Evolutionary conservation across 1,139 yeast species (phyloP).

Genomic region (Geotrichum fermentans): DNA sequence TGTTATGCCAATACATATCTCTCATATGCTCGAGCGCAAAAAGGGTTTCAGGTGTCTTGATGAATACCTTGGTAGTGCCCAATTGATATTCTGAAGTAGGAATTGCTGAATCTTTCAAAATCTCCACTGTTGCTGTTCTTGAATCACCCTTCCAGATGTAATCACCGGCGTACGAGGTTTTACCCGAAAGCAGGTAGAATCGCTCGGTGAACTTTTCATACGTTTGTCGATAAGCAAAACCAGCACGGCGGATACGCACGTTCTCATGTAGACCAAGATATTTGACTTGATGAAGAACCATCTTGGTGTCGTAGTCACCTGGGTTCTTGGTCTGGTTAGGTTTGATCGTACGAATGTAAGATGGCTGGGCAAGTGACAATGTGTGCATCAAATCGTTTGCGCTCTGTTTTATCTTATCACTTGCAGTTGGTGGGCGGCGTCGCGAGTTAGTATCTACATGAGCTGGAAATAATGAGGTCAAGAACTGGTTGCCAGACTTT

Average conservation of each 20-base stretch:
- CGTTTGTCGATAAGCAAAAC: slow-evolving; percentile 96
- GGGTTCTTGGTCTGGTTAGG: slow-evolving; percentile 95
- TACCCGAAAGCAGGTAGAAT: slow-evolving; percentile 79
- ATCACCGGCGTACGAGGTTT: slow-evolving; percentile 97
- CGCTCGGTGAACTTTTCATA: slow-evolving; percentile 97
- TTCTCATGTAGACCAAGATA: slow-evolving; percentile 95
- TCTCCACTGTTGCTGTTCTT: slow-evolving; percentile 71
- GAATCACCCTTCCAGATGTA: slow-evolving; percentile 92
- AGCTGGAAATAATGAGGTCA: slow-evolving; percentile 72
- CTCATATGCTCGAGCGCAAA: slow-evolving; percentile 95
- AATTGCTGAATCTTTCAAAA: slow-evolving; percentile 72
- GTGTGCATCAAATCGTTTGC: slow-evolving; percentile 91
- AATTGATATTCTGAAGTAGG: slow-evolving; percentile 81
- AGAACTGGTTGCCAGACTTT: slow-evolving; percentile 64
- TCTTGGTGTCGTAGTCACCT: slow-evolving; percentile 79
- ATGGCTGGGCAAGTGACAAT: slow-evolving; percentile 82
- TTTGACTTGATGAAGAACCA: slow-evolving; percentile 92
- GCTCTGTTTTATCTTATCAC: slow-evolving; percentile 87
- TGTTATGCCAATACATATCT: slow-evolving; percentile 95
- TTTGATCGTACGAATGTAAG: slow-evolving; percentile 95
- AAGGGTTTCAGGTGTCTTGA: slow-evolving; percentile 94
- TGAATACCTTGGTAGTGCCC: slow-evolving; percentile 92
- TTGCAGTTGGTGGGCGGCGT: slow-evolving; percentile 88
- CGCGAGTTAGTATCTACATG: slow-evolving; percentile 60
- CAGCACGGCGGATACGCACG: slow-evolving; percentile 96